Percentiles rank a stretch among this genome's conserved stretches.
phyloP scores from a whole-genome alignment of 306 rosid species.

The Cotoneaster glaucophyllus region DNA sequence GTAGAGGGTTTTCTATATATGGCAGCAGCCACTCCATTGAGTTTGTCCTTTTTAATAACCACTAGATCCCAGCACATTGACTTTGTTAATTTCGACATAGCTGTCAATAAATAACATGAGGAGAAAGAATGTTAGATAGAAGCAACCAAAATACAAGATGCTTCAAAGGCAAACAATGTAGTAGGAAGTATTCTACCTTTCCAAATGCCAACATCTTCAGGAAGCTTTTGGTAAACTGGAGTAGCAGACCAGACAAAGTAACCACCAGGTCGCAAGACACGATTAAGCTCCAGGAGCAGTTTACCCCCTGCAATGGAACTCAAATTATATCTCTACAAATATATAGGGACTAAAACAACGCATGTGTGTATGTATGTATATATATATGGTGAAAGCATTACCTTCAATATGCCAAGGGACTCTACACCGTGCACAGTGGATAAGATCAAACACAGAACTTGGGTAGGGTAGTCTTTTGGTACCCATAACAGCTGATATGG shows the following conservation, averaged over 20 bases:
- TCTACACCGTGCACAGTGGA: slow-evolving; percentile 94
- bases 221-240: slow-evolving; percentile 74
- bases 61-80: slow-evolving; percentile 85
- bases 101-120: slow-evolving; percentile 32
- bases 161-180: background rate
- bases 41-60: slow-evolving; percentile 48
- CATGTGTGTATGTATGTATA: background rate
- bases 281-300: slow-evolving; percentile 76
- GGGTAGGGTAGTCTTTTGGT: slow-evolving; percentile 70
- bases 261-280: slow-evolving; percentile 88
- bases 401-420: slow-evolving; percentile 97
- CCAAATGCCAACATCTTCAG: slow-evolving; percentile 71
- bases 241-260: slow-evolving; percentile 95
- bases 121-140: slow-evolving; percentile 2
- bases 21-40: slow-evolving; percentile 70
- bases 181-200: slow-evolving; percentile 36
- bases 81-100: slow-evolving; percentile 57
- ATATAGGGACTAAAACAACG: background rate
- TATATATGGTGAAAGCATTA: background rate
- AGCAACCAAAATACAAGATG: slow-evolving; percentile 8
- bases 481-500: slow-evolving; percentile 79
- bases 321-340: slow-evolving; percentile 9
- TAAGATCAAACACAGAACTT: slow-evolving; percentile 64
- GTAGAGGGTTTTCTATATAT: slow-evolving; percentile 73
- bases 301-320: slow-evolving; percentile 55